phyloP scores from a whole-genome alignment of 2,329 filamentous ascomycete genomes.

The Boeremia exigua region DNA sequence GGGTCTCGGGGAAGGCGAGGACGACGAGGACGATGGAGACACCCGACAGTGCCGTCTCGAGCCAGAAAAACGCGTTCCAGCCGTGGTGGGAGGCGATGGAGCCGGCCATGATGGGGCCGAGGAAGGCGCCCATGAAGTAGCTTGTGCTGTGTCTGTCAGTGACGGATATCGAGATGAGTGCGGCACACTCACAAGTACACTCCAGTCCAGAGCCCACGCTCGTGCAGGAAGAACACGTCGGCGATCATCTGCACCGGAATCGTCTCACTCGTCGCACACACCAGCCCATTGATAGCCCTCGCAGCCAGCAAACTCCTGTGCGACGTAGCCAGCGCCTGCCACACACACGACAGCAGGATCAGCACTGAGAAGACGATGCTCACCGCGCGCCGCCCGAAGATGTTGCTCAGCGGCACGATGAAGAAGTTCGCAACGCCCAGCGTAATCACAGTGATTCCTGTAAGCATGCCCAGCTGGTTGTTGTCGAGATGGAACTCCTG shows the following conservation, averaged over 20 bases:
- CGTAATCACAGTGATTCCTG: constrained; percentile 53
- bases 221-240: constrained; percentile 55
- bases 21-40: constrained; percentile 51
- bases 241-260: constrained; percentile 54
- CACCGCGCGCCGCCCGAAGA: constrained; percentile 51
- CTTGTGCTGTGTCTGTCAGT: constrained; percentile 37
- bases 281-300: constrained; percentile 51
- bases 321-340: constrained; percentile 53
- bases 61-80: constrained; percentile 57
- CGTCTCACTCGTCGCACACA: constrained; percentile 53
- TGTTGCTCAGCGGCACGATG: constrained; percentile 53
- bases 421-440: constrained; percentile 55
- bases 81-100: constrained; percentile 51
- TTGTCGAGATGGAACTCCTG: constrained; percentile 50
- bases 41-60: constrained; percentile 49
- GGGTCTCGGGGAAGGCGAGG: constrained; percentile 53
- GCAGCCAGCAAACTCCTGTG: constrained; percentile 53
- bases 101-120: constrained; percentile 54
- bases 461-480: constrained; percentile 50
- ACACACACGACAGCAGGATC: constrained; percentile 52
- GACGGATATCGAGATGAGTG: neutral
- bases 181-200: constrained; percentile 46
- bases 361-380: constrained; percentile 50
- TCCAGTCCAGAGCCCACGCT: constrained; percentile 50
- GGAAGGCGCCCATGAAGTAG: constrained; percentile 52